Conservation (phyloP, 192 early-diverging fungal genomes). For the Mortierella alpina region DNA sequence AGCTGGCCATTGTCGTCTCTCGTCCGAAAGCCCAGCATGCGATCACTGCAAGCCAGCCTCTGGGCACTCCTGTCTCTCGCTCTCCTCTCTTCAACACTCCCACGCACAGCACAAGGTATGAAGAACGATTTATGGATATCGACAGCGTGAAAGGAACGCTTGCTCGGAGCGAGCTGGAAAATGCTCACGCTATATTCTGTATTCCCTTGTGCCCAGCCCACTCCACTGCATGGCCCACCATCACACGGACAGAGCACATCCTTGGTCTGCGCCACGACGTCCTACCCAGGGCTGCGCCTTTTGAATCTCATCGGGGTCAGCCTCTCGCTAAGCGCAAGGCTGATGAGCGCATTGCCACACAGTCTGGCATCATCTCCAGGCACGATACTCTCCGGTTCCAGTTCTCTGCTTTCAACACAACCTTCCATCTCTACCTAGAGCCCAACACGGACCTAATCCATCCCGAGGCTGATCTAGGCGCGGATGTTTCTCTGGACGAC, state of each 20-base stretch:
- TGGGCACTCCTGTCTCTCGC: too few species aligned
- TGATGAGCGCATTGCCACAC: not conserved
- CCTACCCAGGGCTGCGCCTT: conserved; percentile 17
- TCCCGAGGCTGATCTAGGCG: conserved; percentile 64
- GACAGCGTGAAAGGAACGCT: too few species aligned
- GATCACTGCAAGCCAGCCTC: too few species aligned
- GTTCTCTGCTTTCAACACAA: conserved; percentile 71
- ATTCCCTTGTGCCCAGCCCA: conserved; percentile 19
- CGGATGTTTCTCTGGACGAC: conserved; percentile 54
- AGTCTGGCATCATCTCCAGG: conserved; percentile 20
- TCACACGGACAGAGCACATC: conserved; percentile 45
- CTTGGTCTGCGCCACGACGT: conserved; percentile 31
- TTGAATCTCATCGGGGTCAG: conserved; percentile 1
- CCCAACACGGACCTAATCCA: conserved; percentile 79
- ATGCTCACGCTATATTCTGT: too few species aligned
- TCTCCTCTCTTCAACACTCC: too few species aligned
- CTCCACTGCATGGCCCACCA: conserved; percentile 31
- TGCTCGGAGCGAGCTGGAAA: too few species aligned
- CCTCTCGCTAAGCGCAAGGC: conserved; percentile 21
- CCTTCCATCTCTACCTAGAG: conserved; percentile 72
- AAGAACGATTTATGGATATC: too few species aligned
- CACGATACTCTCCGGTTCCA: conserved; percentile 69
- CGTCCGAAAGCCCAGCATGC: too few species aligned
- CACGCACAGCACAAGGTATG: too few species aligned
- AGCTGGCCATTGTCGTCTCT: too few species aligned